Base-by-base conservation (phyloP, 192 early-diverging fungal species). In the Rhizophagus prolifer region DNA sequence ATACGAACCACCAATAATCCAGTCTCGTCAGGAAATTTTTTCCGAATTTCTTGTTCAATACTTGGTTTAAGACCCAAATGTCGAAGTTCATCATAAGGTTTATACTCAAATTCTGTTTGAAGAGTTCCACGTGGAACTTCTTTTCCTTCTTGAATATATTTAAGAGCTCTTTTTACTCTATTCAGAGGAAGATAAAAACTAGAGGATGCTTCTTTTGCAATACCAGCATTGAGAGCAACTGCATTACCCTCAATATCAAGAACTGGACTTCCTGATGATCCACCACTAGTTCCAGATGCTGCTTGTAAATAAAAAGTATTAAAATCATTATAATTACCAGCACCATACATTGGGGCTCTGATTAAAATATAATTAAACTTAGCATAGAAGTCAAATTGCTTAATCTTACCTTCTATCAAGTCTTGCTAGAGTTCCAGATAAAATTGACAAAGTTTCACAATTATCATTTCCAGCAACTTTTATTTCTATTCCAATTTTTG, bases 261-360 rank as follows among this genome's bases (percentile, higher is more conserved):
- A 21, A 95, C 92, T 3, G 92, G 92, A 72, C 88, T 90, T 41
- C 92, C 94, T 4, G 90, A 92, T 46, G 90, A 91, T 9, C 94
- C 94, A 67, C 92, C 92, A 72, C 89, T 92, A 16, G 90, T 90
- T 9, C 88, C 86, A 12, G 94, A 90, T 1, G 91, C 89, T 0
- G 92, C 90, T 81, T 93, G 91, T 13, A 93, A 80, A 80, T 94
- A 95, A 80, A 95, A 95, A 1, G 92, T 94, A 79, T 94, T 95
- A 77, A 93, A 88, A 62, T 95, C 93, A 65, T 90, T 91, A 84
- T 91, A 92, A 50, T 89, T 87, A 26, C 88, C 84, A n/a, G 83
- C 76, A 47, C 91, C 91, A 69, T 92, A 91, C 58, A 88, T 87
- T 3, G 92, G 93, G 0, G 89, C 90, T 70, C 88, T 19, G 19